phyloP scores from a whole-genome alignment of 805 yeast genomes.

The Candida oleophila region DNA sequence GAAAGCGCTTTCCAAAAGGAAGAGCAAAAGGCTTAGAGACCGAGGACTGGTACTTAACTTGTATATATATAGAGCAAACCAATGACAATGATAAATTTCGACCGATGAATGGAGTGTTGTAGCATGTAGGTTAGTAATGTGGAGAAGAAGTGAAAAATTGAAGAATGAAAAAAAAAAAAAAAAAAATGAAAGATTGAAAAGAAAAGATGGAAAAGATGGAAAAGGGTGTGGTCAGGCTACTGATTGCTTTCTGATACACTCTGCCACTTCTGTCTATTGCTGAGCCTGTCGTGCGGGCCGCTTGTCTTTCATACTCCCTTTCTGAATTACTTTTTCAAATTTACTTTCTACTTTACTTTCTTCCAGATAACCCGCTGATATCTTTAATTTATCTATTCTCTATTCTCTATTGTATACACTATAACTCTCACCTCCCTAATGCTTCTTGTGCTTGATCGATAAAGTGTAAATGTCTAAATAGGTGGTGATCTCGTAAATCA shows the following conservation, averaged over 20 bases:
- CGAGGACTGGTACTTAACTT: constrained; percentile 4
- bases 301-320: too few relatives aligned
- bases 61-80: constrained; percentile 8
- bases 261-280: too few relatives aligned
- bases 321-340: too few relatives aligned
- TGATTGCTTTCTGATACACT: background rate
- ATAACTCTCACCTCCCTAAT: constrained; percentile 12
- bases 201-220: background rate
- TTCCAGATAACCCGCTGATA: too few relatives aligned
- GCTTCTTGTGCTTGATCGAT: constrained; percentile 75
- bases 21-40: constrained; percentile 2
- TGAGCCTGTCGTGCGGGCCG: too few relatives aligned
- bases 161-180: background rate
- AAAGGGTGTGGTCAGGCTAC: background rate
- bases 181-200: background rate
- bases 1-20: constrained; percentile 36
- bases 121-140: too few relatives aligned
- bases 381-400: background rate
- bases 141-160: too few relatives aligned
- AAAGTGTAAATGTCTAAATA: constrained; percentile 85
- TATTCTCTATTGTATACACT: background rate
- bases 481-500: constrained; percentile 74
- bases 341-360: too few relatives aligned
- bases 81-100: too few relatives aligned
- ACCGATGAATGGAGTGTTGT: too few relatives aligned